Evolutionary conservation across 139 green algal genomes (phyloP), one percentile per base, ranked within the genome.

Genomic region (Chloropicon primus): DNA sequence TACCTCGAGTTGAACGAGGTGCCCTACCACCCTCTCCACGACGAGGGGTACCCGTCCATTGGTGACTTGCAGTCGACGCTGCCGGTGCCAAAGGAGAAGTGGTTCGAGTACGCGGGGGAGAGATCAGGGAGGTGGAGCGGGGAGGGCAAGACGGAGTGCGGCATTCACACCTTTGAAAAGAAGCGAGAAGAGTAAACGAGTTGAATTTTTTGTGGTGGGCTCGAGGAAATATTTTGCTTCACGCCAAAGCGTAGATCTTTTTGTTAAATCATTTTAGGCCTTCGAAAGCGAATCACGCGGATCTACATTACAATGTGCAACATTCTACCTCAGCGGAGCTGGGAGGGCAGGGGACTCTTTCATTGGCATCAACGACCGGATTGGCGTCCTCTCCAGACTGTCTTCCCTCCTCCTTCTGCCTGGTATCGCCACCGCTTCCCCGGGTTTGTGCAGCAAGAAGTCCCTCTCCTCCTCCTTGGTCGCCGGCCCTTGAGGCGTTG

Each of bases 61-160:
- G 86, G 86, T 5, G 86, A 90, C 74, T 26, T 86, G 72, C 83
- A 90, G 29, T 84, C 54, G 25, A 90, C 84, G 1, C 28, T 62
- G 41, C 41, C 41, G 10, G 41, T 88, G 5, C 79, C 82, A 0
- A 54, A 72, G 28, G 80, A 82, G 1, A 83, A 88, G 71, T 90
- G 86, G 86, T 89, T 89, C 75, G 86, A 89, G 77, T 90, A 90
- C 72, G 86, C 53, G 27, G 83, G 82, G 25, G 86, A 90, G 79
- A 77, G 86, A 2, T 87, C 83, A 21, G 86, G 86, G 1, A 72
- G 86, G 2, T 90, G 89, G 73, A 78, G 84, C 78, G 86, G 86
- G 22, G 78, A 28, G 27, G 71, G 54, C 17, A 90, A 90, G 78
- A 90, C 84, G 24, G 86, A 90, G 80, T 90, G 86, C 74, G 81